Evolutionary conservation across 805 yeast species (phyloP).

Genomic region (Candida andamanensis): DNA sequence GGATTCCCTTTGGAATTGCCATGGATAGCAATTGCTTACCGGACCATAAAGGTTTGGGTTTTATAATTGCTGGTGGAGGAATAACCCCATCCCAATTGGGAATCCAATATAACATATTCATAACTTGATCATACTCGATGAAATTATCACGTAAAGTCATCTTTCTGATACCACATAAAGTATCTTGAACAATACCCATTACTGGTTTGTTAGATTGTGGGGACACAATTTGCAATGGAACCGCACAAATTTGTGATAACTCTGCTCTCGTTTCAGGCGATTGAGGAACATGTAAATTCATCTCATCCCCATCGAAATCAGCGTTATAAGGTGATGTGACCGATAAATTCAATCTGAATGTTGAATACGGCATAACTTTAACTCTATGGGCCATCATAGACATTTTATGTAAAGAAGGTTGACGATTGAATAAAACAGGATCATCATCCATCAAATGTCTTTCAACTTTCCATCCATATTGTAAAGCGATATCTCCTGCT

Average conservation of each 20-base stretch:
- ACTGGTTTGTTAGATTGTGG: constrained; percentile 99
- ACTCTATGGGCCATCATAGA: constrained; percentile 99
- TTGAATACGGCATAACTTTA: constrained; percentile 97
- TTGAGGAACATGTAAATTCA: constrained; percentile 99
- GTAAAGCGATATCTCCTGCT: constrained; percentile 96
- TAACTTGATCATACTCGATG: constrained; percentile 86
- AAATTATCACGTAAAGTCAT: constrained; percentile 89
- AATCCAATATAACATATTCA: constrained; percentile 96
- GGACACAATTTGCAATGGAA: constrained; percentile 94
- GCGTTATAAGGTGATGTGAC: constrained; percentile 99
- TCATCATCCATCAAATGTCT: constrained; percentile 97
- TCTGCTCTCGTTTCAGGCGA: constrained; percentile 98
- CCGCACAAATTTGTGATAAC: constrained; percentile 90
- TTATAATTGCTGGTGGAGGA: constrained; percentile 89
- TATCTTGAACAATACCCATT: constrained; percentile 99
- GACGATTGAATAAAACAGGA: constrained; percentile 97
- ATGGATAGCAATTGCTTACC: constrained; percentile 92
- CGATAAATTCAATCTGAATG: constrained; percentile 92
- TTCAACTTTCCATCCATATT: constrained; percentile 99
- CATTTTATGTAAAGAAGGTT: constrained; percentile 98
- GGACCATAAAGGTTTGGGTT: constrained; percentile 95
- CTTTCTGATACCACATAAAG: constrained; percentile 94
- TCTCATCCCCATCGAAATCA: constrained; percentile 99
- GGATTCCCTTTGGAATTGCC: constrained; percentile 95
- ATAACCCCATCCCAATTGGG: constrained; percentile 98